Evolutionary conservation across 148 eudicot genomes (phyloP).

Genomic region (Rheum nobile): DNA sequence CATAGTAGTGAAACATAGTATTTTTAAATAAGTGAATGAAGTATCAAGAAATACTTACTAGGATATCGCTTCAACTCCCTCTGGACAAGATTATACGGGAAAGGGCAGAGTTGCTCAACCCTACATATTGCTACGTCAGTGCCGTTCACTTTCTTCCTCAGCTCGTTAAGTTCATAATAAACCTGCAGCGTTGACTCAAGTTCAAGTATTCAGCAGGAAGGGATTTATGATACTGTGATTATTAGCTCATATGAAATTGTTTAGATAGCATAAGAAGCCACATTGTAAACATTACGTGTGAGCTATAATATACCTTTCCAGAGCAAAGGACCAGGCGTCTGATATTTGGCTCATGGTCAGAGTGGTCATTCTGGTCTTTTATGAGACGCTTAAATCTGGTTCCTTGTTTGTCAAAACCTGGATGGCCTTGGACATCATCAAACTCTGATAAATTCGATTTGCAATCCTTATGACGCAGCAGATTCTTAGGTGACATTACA

Average conservation of each 20-base stretch:
- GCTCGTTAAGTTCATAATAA: slow-evolving; percentile 82
- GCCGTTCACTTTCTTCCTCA: slow-evolving; percentile 41
- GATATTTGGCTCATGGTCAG: slow-evolving; percentile 78
- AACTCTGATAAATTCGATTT: slow-evolving; percentile 86
- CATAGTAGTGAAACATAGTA: no score
- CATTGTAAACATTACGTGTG: background rate
- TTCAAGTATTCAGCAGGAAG: background rate
- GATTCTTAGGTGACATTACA: slow-evolving; percentile 89
- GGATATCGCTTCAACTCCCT: slow-evolving; percentile 90
- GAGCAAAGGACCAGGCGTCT: slow-evolving; percentile 85
- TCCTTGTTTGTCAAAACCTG: slow-evolving; percentile 88
- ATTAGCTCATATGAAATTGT: background rate
- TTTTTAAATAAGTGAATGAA: background rate
- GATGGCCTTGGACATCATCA: slow-evolving; percentile 91
- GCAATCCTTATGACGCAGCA: slow-evolving; percentile 96
- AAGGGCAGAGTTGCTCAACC: slow-evolving; percentile 89
- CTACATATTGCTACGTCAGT: slow-evolving; percentile 82
- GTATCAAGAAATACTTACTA: slow-evolving; percentile 37
- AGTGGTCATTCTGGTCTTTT: slow-evolving; percentile 73
- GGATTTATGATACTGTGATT: background rate
- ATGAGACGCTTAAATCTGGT: slow-evolving; percentile 87
- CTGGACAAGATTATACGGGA: slow-evolving; percentile 87
- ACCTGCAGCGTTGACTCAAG: slow-evolving; percentile 30
- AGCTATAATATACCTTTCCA: slow-evolving; percentile 49
- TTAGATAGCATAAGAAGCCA: background rate